Percentiles rank a stretch among this genome's conserved stretches.
These are phyloP conservation scores for Colletotrichum sp. DNA, from an alignment of 2,329 filamentous ascomycete species.

Conservation along the genomic window DNA sequence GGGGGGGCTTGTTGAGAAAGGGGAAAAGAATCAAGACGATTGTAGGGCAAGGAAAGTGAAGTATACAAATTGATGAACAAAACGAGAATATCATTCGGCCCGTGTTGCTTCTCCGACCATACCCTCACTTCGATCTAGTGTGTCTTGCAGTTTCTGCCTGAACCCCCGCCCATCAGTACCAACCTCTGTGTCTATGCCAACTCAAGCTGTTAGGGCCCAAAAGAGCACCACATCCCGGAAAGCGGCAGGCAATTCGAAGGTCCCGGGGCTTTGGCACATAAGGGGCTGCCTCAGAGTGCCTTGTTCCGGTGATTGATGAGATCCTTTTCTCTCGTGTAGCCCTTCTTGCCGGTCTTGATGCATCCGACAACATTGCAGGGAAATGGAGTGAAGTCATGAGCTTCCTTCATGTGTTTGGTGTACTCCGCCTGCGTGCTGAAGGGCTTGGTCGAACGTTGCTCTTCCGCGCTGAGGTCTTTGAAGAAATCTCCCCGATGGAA, in stretches of 20 bases:
- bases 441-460: constrained; percentile 3
- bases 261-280: not conserved
- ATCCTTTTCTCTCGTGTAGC: constrained; percentile 26
- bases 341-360: constrained; percentile 24
- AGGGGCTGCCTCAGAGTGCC: constrained; percentile 9
- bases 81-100: no score
- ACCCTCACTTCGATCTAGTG: no score
- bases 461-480: not conserved
- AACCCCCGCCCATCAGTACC: not conserved
- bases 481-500: constrained; percentile 21
- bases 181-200: not conserved
- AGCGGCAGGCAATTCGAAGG: not conserved
- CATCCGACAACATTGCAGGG: constrained; percentile 34
- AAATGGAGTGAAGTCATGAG: constrained; percentile 35
- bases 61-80: no score
- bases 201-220: not conserved
- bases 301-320: constrained; percentile 26
- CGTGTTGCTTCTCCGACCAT: no score
- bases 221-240: not conserved
- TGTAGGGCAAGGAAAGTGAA: no score
- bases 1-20: no score
- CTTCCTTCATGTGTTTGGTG: constrained; percentile 37
- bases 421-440: constrained; percentile 30
- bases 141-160: not conserved
- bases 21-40: no score